phyloP scores from a whole-genome alignment of 805 yeast genomes.

The Ogataea glucozyma region DNA sequence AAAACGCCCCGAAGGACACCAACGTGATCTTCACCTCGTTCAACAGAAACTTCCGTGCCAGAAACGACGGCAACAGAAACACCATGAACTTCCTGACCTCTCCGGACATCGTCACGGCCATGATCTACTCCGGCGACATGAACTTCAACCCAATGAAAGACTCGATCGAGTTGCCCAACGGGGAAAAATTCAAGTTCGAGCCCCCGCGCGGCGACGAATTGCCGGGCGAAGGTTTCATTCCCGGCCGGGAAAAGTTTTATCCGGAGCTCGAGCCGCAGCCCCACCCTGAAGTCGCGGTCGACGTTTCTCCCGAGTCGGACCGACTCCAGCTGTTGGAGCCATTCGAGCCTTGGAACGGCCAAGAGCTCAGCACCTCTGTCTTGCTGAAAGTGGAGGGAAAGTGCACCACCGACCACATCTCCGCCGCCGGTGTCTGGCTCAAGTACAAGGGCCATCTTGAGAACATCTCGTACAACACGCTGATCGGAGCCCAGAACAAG shows the following conservation, averaged over 20 bases:
- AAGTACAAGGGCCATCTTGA: conserved; percentile 98
- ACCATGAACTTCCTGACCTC: conserved; percentile 97
- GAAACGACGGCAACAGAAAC: conserved; percentile 97
- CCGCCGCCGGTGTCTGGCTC: conserved; percentile 99
- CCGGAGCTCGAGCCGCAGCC: conserved; percentile 59
- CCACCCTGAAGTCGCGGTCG: conserved; percentile 49
- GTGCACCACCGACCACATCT: conserved; percentile 97
- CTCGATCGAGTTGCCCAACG: conserved; percentile 81
- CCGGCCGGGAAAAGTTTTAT: conserved; percentile 66
- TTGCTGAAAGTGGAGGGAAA: conserved; percentile 93
- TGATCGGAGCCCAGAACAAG: conserved; percentile 95
- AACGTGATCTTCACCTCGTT: conserved; percentile 96
- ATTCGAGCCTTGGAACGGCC: conserved; percentile 80
- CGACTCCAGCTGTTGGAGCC: conserved; percentile 91
- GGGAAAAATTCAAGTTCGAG: conserved; percentile 83
- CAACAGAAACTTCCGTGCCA: conserved; percentile 97
- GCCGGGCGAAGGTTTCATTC: conserved; percentile 86
- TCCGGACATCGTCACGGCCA: conserved; percentile 94
- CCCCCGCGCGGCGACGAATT: conserved; percentile 91
- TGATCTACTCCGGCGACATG: conserved; percentile 94
- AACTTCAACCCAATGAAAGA: conserved; percentile 95
- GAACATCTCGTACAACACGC: conserved; percentile 90
- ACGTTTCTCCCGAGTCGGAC: conserved; percentile 80
- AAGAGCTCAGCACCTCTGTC: conserved; percentile 76
- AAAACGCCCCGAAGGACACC: conserved; percentile 86